Evolutionary conservation across 371 early-diverging fungal genomes (phyloP).

Genomic region (Saksenaea vasiformis): DNA sequence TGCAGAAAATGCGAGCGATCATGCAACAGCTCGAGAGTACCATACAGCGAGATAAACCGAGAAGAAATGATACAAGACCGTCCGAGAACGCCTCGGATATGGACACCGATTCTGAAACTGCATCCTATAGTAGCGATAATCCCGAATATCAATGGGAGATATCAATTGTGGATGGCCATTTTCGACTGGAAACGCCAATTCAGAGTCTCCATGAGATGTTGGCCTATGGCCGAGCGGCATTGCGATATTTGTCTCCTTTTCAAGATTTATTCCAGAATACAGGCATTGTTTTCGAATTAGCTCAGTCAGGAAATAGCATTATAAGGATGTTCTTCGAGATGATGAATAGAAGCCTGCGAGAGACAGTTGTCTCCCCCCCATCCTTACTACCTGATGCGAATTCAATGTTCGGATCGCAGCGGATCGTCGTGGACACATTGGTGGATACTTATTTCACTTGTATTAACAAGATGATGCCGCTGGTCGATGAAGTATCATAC

Average conservation of each 20-base stretch:
- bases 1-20: neutral
- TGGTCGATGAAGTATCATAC: neutral
- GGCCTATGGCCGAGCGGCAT: conserved; percentile 6
- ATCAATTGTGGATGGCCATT: conserved; percentile 12
- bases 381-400: neutral
- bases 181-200: conserved; percentile 14
- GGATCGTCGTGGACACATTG: neutral
- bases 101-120: neutral
- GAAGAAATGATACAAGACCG: neutral
- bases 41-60: neutral
- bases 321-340: neutral
- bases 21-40: neutral
- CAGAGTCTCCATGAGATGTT: conserved; percentile 11
- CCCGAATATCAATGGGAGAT: conserved; percentile 13
- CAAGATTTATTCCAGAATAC: conserved; percentile 8
- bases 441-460: neutral
- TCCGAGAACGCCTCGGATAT: neutral
- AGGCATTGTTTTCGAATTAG: conserved; percentile 4
- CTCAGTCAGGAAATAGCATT: neutral
- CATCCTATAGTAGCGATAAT: neutral
- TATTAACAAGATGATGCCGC: neutral
- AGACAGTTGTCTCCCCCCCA: neutral
- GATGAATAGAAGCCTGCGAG: neutral
- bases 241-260: conserved; percentile 17
- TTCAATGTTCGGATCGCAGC: neutral